Base-by-base conservation (phyloP, 1,284 basidiomycete species). In the Singerocomus inundabilis region DNA sequence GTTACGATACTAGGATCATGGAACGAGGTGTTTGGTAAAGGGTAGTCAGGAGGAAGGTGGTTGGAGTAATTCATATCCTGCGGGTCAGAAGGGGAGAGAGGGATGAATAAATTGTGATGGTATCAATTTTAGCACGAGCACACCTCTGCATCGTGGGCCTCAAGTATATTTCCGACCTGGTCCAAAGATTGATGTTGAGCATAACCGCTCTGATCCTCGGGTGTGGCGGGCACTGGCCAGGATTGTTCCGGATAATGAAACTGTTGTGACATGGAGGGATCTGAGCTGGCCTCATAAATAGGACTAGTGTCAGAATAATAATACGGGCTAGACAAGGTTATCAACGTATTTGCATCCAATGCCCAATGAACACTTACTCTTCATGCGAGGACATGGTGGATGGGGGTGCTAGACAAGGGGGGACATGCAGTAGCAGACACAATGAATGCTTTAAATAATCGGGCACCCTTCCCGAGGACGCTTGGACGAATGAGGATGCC, bases 381-480 rank as follows among this genome's bases (percentile, higher is more conserved):
- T 48, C 44, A 30, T 44, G 34, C 7, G 57, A 53, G 34, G 60
- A 58, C 61, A 62, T 62, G 51, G 13, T 43, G 45, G 21, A 32
- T 28, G 48, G 26, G 28, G 57, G 34, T 43, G 31, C 25, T 46
- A 43, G 18, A 49, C 11, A 41, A 15, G 18, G 43, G 39, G 48
- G 48, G 6, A 18, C 45, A 46, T 49, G 49, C 30, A 38, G 48
- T 36, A 48, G 35, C 28, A 39, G 15, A 34, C 25, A 24, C 50
- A 47, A 31, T 5, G 15, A 44, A 34, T 31, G 18, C 45, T 52
- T 64, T 67, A 64, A 67, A 59, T 64, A 54, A 50, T 41, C 52
- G 42, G 40, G 31, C 33, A 44, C 37, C 40, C 47, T 45, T 35
- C 39, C 55, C 44, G 43, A 44, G 44, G 40, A 48, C 13, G 51